Evolutionary conservation across 495 filamentous ascomycete genomes (phyloP).

Genomic region (Trichocladium antarcticum): DNA sequence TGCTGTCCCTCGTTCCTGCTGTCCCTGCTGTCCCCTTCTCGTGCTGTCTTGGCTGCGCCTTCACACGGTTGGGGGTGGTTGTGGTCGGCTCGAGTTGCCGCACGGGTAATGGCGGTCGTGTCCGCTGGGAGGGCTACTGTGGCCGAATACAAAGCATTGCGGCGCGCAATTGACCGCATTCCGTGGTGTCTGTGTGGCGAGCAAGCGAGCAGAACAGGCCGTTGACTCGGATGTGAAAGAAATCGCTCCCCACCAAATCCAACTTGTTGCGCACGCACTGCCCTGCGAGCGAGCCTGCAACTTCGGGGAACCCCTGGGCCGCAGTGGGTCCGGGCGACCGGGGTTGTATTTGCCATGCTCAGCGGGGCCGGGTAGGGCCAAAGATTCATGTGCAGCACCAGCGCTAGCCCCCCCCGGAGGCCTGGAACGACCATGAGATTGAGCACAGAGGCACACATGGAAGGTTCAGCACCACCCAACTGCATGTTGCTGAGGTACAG

Average conservation of each 20-base stretch:
- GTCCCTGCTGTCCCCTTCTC: neutral
- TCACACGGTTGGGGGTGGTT: neutral
- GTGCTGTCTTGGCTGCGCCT: neutral
- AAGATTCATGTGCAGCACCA: neutral
- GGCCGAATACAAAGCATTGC: neutral
- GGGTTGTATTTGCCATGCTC: slow-evolving; percentile 5
- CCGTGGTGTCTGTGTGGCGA: neutral
- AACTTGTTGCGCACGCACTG: neutral
- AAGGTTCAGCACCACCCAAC: no score
- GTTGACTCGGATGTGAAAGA: slow-evolving; percentile 9
- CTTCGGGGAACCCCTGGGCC: slow-evolving; percentile 1
- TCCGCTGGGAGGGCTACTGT: neutral
- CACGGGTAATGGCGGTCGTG: neutral
- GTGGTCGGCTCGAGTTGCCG: slow-evolving; percentile 5
- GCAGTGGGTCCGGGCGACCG: slow-evolving; percentile 8
- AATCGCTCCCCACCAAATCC: slow-evolving; percentile 14
- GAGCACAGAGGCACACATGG: no score
- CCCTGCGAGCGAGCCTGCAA: neutral
- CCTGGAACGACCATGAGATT: no score
- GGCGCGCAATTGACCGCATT: slow-evolving; percentile 8
- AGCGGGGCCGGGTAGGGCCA: slow-evolving; percentile 2
- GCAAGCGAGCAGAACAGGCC: neutral
- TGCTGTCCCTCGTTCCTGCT: neutral
- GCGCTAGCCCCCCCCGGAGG: no score
- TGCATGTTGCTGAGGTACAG: no score